Percentiles rank a stretch among this genome's conserved stretches.
phyloP scores from a whole-genome alignment of 2,329 filamentous ascomycete species.

The Leptoxyphium fumago region DNA sequence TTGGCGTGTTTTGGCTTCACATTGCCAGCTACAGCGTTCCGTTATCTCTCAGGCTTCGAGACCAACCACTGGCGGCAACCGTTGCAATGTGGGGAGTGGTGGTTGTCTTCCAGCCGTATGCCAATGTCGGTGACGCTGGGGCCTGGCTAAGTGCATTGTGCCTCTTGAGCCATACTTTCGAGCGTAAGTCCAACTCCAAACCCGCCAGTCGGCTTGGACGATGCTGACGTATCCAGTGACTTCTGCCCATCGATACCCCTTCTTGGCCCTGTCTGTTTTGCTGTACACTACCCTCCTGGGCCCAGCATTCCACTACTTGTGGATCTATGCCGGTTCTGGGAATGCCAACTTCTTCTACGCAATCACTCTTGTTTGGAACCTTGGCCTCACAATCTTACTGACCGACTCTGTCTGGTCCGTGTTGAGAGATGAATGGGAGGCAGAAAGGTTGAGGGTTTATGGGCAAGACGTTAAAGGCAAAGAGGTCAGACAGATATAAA shows the following conservation, averaged over 20 bases:
- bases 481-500: conserved; percentile 66
- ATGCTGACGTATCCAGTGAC: conserved; percentile 43
- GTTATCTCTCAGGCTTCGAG: conserved; percentile 65
- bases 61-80: conserved; percentile 75
- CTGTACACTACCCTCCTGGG: conserved; percentile 81
- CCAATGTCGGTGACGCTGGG: conserved; percentile 78
- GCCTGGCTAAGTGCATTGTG: conserved; percentile 73
- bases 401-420: conserved; percentile 81
- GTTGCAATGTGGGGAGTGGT: conserved; percentile 79
- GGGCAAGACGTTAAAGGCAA: conserved; percentile 62
- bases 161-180: conserved; percentile 81
- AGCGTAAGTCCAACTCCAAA: conserved; percentile 39
- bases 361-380: conserved; percentile 94
- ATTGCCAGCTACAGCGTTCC: conserved; percentile 80
- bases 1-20: conserved; percentile 96
- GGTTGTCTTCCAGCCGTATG: conserved; percentile 93
- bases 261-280: conserved; percentile 67
- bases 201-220: background rate
- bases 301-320: conserved; percentile 89
- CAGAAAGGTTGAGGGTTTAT: conserved; percentile 50
- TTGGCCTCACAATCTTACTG: conserved; percentile 74
- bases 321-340: conserved; percentile 95
- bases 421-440: conserved; percentile 84
- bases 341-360: conserved; percentile 99
- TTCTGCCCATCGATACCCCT: conserved; percentile 56